Evolutionary conservation across 441 rosid genomes (phyloP), one percentile per base, ranked within the genome.

Genomic region (Brassica hybrid): DNA sequence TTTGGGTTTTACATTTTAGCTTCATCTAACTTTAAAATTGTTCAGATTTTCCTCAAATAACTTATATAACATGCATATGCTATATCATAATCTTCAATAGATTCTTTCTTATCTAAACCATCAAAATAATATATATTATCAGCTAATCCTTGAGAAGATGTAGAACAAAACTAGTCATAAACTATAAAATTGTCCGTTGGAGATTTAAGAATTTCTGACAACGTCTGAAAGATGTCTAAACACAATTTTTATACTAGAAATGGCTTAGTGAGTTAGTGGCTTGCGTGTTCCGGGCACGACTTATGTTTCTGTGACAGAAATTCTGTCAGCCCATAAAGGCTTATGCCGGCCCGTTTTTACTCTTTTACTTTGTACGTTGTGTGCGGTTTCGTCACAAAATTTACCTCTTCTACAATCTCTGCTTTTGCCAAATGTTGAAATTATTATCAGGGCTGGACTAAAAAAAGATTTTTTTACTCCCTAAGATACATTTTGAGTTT

Each of bases 251-350:
- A 50, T 48, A 54, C 7, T n/a, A n/a, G 60, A 45, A 63, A 52
- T 50, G 32, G 63, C 50, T 2, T n/a, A n/a, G n/a, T n/a, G n/a
- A n/a, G n/a, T n/a, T 52, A 34, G 25, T 63, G n/a, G 48, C 50
- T 16, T 73, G 77, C 71, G 17, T 65, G 56, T 65, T 65, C 41
- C 23, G 41, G 58, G 41, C 18, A 56, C 56, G 60, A 54, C 63
- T 16, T 21, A 14, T 54, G 10, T 50, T 34, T 65, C 5, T 38
- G 69, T 36, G 16, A 36, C 68, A 64, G 27, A 65, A 65, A 65
- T 65, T 73, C 38, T 73, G 54, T 34, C 65, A 65, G 57, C 71
- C 77, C 71, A 65, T 45, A 27, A 72, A 60, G 50, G 30, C 30
- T 61, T 61, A 17, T 30, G 18, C 69, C 58, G 27, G 64, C 71